Evolutionary conservation across 108 stramenopile genomes (phyloP), one percentile per base, ranked within the genome.

Genomic region (Stephanodiscus triporus): DNA sequence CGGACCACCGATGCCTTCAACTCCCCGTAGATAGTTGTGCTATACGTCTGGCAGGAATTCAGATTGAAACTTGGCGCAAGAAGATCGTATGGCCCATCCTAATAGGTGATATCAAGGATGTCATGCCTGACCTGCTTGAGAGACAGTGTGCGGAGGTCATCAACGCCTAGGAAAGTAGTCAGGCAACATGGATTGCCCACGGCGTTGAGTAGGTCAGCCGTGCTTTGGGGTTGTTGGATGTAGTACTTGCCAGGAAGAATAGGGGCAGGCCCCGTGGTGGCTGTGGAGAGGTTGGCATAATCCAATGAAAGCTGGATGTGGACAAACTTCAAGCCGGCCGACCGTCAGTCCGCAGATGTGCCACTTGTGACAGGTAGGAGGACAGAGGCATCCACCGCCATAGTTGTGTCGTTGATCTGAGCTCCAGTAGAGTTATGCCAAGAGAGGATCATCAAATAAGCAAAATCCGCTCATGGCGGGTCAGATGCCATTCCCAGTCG

Each of bases 141-240:
- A 9, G 67, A 36, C 6, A 68, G 51, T 2, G 51, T 54, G 30
- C 67, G 51, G 8, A 54, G 51, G 22, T 68, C 67, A 14, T 26
- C 67, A 2, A 50, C 51, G 6, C 67, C 67, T 3, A 32, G 51
- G 20, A 51, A 68, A 30, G 67, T 68, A 2, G 29, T 29, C 2
- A 68, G 30, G 10, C 34, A 37, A 2, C 67, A 17, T 14, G 50
- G 6, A 8, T 20, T 20, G 2, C 49, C 49, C 4, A 4, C 20
- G 9, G 19, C 49, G 49, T 50, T 50, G 49, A 9, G 4, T 2
- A 50, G 19, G 4, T 17, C 49, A 4, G 9, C 9, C 19, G 49
- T 20, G 17, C 19, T 9, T 50, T 50, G 49, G n/a, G n/a, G n/a
- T n/a, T n/a, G n/a, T n/a, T n/a, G n/a, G n/a, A n/a, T n/a, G n/a